A percentile compares a stretch with the other conserved stretches of the same genome.
Conservation (phyloP, 495 filamentous ascomycete genomes). For the Endocarpon pusillum region DNA sequence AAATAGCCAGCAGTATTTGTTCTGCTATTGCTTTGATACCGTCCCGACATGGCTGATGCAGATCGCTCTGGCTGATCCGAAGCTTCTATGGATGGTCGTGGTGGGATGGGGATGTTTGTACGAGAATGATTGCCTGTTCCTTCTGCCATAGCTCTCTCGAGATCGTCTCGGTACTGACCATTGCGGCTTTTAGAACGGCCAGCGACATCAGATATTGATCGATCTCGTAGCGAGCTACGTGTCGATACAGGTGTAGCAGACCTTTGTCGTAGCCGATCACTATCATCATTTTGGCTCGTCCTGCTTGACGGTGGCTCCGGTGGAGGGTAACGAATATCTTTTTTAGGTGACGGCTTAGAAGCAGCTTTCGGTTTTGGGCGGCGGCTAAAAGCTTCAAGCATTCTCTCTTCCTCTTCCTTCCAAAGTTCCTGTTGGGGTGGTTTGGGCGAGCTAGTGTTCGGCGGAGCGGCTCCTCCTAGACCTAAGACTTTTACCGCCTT, state of each 20-base stretch:
- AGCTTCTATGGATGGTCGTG: conserved; percentile 25
- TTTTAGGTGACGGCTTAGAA: too few species aligned
- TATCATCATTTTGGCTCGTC: too few species aligned
- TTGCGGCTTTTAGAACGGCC: conserved; percentile 39
- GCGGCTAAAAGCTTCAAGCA: conserved; percentile 19
- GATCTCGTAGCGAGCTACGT: conserved; percentile 29
- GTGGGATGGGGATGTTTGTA: conserved; percentile 5
- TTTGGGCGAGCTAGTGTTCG: conserved; percentile 34
- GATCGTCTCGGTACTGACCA: conserved; percentile 28
- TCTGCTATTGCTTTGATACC: conserved; percentile 32
- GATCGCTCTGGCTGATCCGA: conserved; percentile 19
- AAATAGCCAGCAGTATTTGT: conserved; percentile 25
- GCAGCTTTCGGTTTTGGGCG: conserved; percentile 25
- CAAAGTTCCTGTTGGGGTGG: conserved; percentile 24
- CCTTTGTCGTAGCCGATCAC: too few species aligned
- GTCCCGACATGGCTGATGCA: conserved; percentile 24
- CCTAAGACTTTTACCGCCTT: conserved; percentile 63
- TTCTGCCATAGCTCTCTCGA: conserved; percentile 15
- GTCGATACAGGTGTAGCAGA: conserved; percentile 20
- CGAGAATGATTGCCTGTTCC: conserved; percentile 1
- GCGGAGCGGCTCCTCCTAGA: conserved; percentile 33
- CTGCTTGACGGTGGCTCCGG: too few species aligned
- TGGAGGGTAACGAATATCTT: too few species aligned
- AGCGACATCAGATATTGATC: conserved; percentile 45
- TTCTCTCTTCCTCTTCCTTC: conserved; percentile 28